phyloP scores from a whole-genome alignment of 441 rosid species.

The Adansonia gregorii region DNA sequence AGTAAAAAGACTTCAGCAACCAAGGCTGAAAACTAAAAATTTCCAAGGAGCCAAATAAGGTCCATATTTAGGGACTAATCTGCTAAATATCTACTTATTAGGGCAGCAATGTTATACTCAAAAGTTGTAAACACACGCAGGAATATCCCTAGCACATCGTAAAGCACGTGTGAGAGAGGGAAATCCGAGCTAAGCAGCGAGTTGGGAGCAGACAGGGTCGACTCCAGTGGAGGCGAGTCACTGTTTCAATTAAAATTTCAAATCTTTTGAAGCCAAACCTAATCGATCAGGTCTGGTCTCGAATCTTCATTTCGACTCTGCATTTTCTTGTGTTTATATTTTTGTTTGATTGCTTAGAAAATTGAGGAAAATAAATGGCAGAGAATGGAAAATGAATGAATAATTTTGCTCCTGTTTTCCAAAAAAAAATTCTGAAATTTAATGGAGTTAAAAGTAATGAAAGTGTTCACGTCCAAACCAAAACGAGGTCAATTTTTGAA shows the following conservation, averaged over 20 bases:
- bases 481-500: no score
- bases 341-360: conserved; percentile 11
- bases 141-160: neutral
- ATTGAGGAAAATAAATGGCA: neutral
- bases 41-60: no score
- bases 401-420: neutral
- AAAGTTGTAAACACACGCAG: no score
- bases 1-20: no score
- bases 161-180: no score
- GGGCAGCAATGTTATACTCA: no score
- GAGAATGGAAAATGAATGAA: neutral
- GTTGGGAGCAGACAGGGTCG: neutral
- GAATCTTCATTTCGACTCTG: neutral
- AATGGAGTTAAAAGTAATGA: neutral
- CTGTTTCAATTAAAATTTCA: neutral
- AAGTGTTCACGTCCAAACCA: no score
- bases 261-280: conserved; percentile 11
- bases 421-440: neutral
- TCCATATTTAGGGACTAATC: no score
- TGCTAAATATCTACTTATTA: no score
- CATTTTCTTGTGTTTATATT: neutral
- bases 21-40: no score
- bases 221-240: neutral
- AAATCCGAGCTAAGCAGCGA: conserved; percentile 4
- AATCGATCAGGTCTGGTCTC: conserved; percentile 7